Conservation (phyloP, 306 rosid genomes). For the Carpinus fangiana region DNA sequence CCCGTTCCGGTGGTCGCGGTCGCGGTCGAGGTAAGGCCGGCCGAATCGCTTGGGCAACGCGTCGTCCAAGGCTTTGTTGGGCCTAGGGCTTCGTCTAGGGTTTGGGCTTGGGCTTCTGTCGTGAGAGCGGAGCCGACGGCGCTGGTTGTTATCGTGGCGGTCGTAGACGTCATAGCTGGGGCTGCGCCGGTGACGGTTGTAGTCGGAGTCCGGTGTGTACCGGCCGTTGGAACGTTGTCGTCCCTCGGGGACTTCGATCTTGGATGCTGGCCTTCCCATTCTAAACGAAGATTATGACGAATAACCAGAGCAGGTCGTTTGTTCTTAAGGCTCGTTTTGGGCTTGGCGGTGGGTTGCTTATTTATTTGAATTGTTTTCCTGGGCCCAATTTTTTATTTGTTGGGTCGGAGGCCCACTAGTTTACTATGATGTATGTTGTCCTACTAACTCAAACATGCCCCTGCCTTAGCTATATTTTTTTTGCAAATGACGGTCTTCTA, state of each 20-base stretch:
- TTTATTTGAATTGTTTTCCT: too few species aligned
- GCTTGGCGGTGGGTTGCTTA: too few species aligned
- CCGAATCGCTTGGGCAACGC: slow-evolving; percentile 71
- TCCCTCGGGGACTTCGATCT: not conserved
- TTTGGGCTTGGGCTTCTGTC: slow-evolving; percentile 23
- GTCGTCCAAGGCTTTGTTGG: slow-evolving; percentile 27
- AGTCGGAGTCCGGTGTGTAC: not conserved
- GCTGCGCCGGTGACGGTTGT: not conserved
- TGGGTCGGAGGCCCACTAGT: too few species aligned
- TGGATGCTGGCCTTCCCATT: slow-evolving; percentile 3
- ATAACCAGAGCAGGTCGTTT: too few species aligned
- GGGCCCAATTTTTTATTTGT: too few species aligned
- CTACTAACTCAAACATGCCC: too few species aligned
- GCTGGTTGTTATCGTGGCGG: slow-evolving; percentile 15
- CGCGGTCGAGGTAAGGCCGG: slow-evolving; percentile 43
- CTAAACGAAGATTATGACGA: not conserved
- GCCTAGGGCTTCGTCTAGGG: slow-evolving; percentile 52
- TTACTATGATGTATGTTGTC: too few species aligned
- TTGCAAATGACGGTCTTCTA: too few species aligned
- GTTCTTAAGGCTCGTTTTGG: too few species aligned
- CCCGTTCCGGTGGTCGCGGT: slow-evolving; percentile 36
- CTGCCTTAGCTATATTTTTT: too few species aligned
- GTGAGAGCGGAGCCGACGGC: slow-evolving; percentile 47
- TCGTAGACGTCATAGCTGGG: slow-evolving; percentile 1
- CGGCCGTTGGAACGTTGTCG: slow-evolving; percentile 1